Evolutionary conservation across 208 protist species (phyloP).

Genomic region (Angomonas deanei): DNA sequence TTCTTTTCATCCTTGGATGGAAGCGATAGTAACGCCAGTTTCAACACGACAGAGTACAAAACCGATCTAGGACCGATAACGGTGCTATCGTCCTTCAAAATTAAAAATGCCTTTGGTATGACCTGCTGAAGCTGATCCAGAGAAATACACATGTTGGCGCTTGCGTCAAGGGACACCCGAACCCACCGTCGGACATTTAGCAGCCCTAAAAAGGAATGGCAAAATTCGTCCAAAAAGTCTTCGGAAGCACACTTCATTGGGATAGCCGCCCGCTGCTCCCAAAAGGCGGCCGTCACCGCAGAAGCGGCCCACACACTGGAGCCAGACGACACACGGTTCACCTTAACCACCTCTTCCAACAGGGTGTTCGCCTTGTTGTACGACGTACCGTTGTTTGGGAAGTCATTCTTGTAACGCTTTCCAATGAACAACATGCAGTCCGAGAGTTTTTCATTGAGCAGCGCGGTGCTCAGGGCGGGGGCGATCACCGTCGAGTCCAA

Average conservation of each 20-base stretch:
- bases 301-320: not conserved
- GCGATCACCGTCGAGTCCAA: not conserved
- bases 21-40: not conserved
- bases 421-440: not conserved
- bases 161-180: not conserved
- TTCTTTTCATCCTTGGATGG: not conserved
- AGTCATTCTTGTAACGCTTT: not conserved
- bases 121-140: conserved; percentile 4
- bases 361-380: not conserved
- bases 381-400: not conserved
- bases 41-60: not conserved
- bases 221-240: not conserved
- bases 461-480: not conserved
- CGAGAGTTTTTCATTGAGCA: not conserved
- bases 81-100: not conserved
- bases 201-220: not conserved
- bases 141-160: not conserved
- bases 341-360: not conserved
- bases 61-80: not conserved
- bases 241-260: not conserved
- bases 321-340: not conserved
- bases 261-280: not conserved
- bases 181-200: not conserved
- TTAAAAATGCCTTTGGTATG: not conserved
- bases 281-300: not conserved